A percentile compares a stretch with the other conserved stretches of the same genome.
phyloP scores from a whole-genome alignment of 768 basidiomycete species.

The Boletus sp. region DNA sequence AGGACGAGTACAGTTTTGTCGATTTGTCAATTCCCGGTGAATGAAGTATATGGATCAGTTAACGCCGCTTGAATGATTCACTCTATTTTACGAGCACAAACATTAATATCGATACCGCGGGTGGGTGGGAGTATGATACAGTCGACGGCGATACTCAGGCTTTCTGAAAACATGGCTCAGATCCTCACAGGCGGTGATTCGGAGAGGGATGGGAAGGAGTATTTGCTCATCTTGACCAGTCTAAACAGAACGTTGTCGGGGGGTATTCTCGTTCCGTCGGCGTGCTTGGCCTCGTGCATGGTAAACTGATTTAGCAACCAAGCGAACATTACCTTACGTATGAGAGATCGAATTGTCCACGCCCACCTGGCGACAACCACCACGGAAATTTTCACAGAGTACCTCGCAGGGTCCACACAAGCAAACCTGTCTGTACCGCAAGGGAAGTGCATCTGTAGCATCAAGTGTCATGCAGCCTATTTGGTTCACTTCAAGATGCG shows the following conservation, averaged over 20 bases:
- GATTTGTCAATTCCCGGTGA: background rate
- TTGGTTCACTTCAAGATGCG: background rate
- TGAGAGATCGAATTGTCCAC: background rate
- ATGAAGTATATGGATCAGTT: constrained; percentile 5
- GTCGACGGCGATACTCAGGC: background rate
- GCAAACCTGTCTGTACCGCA: background rate
- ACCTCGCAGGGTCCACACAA: constrained; percentile 3
- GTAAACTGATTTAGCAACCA: constrained; percentile 1
- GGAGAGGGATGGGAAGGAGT: background rate
- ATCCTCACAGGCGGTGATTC: background rate
- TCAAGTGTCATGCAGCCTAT: background rate
- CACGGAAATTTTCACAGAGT: background rate
- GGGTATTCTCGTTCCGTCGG: background rate
- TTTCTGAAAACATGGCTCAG: background rate
- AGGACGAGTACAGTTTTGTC: background rate
- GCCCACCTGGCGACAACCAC: background rate
- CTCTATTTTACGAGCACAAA: background rate
- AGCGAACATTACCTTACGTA: constrained; percentile 4
- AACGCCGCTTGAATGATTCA: constrained; percentile 1
- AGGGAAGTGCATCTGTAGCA: background rate
- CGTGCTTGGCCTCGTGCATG: background rate
- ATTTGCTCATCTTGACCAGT: background rate
- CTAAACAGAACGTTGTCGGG: background rate
- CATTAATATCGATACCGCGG: background rate
- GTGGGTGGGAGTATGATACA: constrained; percentile 1